Percentiles rank a stretch among this genome's conserved stretches.
phyloP scores from a whole-genome alignment of 2,329 filamentous ascomycete genomes.

The Coleophoma crateriformis region DNA sequence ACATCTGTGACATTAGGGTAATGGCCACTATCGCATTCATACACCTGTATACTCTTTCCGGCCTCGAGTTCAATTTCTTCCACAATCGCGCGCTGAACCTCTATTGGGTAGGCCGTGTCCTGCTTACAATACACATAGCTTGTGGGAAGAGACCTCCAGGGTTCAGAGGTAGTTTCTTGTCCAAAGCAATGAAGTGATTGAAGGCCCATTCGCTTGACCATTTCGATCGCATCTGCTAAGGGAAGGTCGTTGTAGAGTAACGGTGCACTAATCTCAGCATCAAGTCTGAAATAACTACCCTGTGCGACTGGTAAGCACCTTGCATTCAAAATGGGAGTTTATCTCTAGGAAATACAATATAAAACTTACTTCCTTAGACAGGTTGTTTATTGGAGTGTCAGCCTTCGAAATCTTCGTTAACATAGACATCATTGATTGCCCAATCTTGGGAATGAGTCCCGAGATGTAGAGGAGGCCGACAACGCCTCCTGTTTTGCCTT shows the following conservation, averaged over 20 bases:
- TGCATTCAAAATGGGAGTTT: not conserved
- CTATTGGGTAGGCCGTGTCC: not conserved
- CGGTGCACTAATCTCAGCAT: not conserved
- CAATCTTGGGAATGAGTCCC: not conserved
- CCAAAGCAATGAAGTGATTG: not conserved
- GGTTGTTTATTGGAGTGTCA: too few species aligned
- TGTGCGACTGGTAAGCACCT: not conserved
- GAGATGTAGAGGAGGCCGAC: conserved; percentile 5
- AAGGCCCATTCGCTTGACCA: not conserved
- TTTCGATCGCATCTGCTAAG: not conserved
- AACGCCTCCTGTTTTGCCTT: conserved; percentile 22
- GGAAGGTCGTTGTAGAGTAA: not conserved
- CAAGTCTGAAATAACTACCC: not conserved
- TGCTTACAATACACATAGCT: not conserved
- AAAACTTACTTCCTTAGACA: not conserved
- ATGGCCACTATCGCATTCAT: not conserved
- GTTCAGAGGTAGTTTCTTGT: not conserved
- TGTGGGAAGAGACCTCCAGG: not conserved
- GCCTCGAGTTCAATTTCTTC: not conserved
- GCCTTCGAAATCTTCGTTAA: not conserved
- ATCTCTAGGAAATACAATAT: not conserved
- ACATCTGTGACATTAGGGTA: not conserved
- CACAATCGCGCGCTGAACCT: not conserved
- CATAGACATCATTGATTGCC: not conserved
- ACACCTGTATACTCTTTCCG: not conserved